phyloP scores from a whole-genome alignment of 2,329 filamentous ascomycete genomes.

The Fusarium cyanostomum region DNA sequence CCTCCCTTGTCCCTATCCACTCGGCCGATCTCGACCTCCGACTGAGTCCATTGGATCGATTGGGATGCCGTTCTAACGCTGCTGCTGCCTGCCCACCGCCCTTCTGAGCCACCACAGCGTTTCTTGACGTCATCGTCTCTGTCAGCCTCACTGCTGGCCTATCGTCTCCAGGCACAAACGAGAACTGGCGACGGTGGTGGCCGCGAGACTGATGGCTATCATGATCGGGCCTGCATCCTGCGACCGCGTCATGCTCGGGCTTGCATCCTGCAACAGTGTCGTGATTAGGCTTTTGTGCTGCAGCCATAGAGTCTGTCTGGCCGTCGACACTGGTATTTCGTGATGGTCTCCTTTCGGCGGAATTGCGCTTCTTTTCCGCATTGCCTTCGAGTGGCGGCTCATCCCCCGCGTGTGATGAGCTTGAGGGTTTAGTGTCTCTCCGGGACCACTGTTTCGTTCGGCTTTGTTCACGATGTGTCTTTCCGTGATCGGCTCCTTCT shows the following conservation, averaged over 20 bases:
- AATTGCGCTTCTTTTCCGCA: conserved; percentile 6
- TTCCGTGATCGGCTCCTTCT: not conserved
- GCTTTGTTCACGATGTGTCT: conserved; percentile 6
- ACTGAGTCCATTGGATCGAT: not conserved
- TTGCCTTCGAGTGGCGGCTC: conserved; percentile 8
- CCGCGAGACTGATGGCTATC: not conserved
- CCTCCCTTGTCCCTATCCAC: conserved; percentile 14
- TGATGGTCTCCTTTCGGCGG: not conserved
- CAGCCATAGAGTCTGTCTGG: not conserved
- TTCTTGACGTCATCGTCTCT: not conserved
- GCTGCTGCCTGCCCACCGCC: not conserved
- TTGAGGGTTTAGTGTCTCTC: not conserved
- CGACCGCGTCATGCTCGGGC: not conserved
- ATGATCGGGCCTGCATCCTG: not conserved
- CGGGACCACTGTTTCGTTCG: conserved; percentile 4
- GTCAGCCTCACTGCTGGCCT: conserved; percentile 10
- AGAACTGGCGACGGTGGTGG: conserved; percentile 41
- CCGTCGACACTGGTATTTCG: not conserved
- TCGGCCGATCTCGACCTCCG: conserved; percentile 29
- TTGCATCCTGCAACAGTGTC: conserved; percentile 1
- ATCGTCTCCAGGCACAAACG: conserved; percentile 44
- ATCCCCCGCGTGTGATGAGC: not conserved
- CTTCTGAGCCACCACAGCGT: not conserved
- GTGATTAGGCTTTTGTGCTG: not conserved
- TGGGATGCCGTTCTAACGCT: not conserved